A percentile compares a stretch with the other conserved stretches of the same genome.
These are phyloP conservation scores for Leccinum disarticulatum DNA, from an alignment of 768 basidiomycete genomes.

Conservation along the genomic window DNA sequence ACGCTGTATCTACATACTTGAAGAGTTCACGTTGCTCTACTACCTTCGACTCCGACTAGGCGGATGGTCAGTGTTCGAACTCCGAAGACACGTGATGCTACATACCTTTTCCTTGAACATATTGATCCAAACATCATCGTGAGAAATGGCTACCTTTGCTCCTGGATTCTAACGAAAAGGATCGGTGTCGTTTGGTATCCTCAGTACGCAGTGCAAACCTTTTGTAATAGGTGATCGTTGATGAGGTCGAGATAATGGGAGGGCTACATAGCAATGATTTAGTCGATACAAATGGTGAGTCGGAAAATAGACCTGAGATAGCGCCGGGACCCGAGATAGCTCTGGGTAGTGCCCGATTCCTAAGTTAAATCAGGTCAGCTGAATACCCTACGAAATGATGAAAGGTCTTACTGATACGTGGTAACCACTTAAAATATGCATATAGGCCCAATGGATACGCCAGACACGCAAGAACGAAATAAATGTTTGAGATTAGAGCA, in stretches of 20 bases:
- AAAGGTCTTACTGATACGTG: neutral
- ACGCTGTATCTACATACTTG: neutral
- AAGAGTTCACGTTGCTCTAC: neutral
- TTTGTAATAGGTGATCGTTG: conserved; percentile 10
- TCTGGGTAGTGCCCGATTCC: neutral
- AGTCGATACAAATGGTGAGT: too few relatives aligned
- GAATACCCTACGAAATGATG: neutral
- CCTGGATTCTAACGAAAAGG: neutral
- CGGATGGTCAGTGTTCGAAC: neutral
- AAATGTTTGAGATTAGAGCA: neutral
- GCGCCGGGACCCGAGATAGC: too few relatives aligned
- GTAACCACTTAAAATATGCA: neutral
- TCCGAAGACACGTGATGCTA: too few relatives aligned
- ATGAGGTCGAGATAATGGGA: conserved; percentile 11
- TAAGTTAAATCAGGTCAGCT: neutral
- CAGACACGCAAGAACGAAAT: neutral
- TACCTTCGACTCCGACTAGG: neutral
- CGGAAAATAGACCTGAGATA: neutral
- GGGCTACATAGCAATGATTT: neutral
- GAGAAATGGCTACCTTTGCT: conserved; percentile 6
- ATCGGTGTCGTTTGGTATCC: neutral
- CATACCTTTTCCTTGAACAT: conserved; percentile 6
- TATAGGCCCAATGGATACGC: too few relatives aligned
- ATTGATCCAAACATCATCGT: conserved; percentile 13
- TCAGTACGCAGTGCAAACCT: neutral